These are phyloP conservation scores for Neocatenulostroma microsporum DNA, from an alignment of 2,329 filamentous ascomycete species.

Conservation along the genomic window DNA sequence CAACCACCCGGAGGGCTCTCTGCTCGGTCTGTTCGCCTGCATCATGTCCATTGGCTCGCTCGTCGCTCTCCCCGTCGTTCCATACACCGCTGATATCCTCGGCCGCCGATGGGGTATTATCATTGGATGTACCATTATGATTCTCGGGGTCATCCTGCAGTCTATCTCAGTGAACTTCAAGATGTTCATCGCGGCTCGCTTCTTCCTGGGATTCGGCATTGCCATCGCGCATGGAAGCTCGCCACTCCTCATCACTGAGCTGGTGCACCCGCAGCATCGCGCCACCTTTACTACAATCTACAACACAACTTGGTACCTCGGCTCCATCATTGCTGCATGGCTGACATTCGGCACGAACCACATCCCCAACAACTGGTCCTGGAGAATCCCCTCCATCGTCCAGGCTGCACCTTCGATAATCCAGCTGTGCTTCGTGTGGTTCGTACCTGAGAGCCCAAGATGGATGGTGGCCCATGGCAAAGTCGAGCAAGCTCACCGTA, in stretches of 20 bases:
- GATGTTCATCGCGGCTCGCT: conserved; percentile 38
- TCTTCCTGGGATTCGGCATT: conserved; percentile 34
- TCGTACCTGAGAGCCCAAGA: conserved; percentile 54
- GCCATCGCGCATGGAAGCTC: conserved; percentile 32
- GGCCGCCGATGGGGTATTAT: conserved; percentile 43
- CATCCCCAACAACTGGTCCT: conserved; percentile 40
- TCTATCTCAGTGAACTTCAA: conserved; percentile 32
- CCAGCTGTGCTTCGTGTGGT: conserved; percentile 41
- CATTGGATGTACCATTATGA: conserved; percentile 40
- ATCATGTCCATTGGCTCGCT: conserved; percentile 46
- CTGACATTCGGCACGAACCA: conserved; percentile 39
- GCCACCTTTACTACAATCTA: conserved; percentile 43
- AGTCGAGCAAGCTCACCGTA: conserved; percentile 42
- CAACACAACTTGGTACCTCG: conserved; percentile 40
- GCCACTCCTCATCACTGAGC: conserved; percentile 32
- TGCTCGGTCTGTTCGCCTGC: conserved; percentile 39
- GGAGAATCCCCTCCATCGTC: conserved; percentile 47
- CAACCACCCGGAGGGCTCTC: conserved; percentile 24
- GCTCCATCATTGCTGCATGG: conserved; percentile 42
- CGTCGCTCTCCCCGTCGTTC: conserved; percentile 40
- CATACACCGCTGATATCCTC: conserved; percentile 42
- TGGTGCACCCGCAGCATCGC: conserved; percentile 44
- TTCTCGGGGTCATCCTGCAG: conserved; percentile 40
- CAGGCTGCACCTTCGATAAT: conserved; percentile 43
- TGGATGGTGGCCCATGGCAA: conserved; percentile 50